phyloP scores from a whole-genome alignment of 192 early-diverging fungal species.

The Endogone sp. region DNA sequence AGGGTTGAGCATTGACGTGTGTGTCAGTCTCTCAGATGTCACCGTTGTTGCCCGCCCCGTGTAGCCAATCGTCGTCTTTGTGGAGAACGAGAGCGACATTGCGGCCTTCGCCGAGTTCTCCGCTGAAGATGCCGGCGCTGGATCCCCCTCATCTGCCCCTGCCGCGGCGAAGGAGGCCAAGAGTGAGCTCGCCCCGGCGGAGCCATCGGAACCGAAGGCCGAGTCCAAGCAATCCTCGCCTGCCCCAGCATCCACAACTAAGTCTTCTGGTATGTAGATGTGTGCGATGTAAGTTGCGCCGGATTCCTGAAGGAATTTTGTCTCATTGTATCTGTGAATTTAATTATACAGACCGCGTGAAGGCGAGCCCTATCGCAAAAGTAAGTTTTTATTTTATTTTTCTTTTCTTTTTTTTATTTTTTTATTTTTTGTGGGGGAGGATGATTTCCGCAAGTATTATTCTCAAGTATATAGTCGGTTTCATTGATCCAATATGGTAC shows the following conservation, averaged over 20 bases:
- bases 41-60: slow-evolving; percentile 15
- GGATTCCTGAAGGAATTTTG: background rate
- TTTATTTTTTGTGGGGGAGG: no score
- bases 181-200: slow-evolving; percentile 8
- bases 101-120: slow-evolving; percentile 84
- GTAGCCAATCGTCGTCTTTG: slow-evolving; percentile 87
- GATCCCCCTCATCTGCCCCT: slow-evolving; percentile 34
- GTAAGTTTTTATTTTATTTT: slow-evolving; percentile 9
- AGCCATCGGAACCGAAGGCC: slow-evolving; percentile 13
- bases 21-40: background rate
- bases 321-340: background rate
- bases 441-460: no score
- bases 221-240: slow-evolving; percentile 14
- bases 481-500: slow-evolving; percentile 1
- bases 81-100: slow-evolving; percentile 85
- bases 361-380: slow-evolving; percentile 35
- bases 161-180: slow-evolving; percentile 15
- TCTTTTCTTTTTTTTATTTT: no score
- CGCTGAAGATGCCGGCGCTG: slow-evolving; percentile 43
- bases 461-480: background rate
- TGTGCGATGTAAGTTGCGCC: background rate
- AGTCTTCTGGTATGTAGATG: slow-evolving; percentile 30
- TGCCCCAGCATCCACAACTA: slow-evolving; percentile 18
- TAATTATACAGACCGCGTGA: slow-evolving; percentile 22
- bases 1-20: no score